phyloP scores from a whole-genome alignment of 2,329 filamentous ascomycete species.

The Colletotrichum tofieldiae region DNA sequence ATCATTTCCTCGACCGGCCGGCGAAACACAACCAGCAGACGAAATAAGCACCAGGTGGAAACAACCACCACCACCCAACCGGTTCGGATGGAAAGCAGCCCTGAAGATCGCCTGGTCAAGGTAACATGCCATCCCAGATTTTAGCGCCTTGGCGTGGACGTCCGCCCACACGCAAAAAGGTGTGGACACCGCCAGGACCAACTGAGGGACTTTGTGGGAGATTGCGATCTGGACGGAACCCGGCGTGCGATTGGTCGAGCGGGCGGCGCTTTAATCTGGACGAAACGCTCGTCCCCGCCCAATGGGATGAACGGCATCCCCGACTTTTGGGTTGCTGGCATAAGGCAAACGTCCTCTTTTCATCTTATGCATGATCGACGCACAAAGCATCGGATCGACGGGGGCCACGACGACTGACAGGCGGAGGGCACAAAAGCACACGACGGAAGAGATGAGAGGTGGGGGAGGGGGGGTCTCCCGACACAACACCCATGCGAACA shows the following conservation, averaged over 20 bases:
- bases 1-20: neutral
- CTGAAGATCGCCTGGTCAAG: constrained; percentile 10
- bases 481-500: neutral
- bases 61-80: neutral
- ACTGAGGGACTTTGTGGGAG: constrained; percentile 37
- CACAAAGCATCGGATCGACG: neutral
- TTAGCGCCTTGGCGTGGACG: constrained; percentile 14
- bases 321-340: constrained; percentile 1
- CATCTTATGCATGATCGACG: neutral
- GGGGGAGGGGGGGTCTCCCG: neutral
- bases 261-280: constrained; percentile 21
- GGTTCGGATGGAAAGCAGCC: neutral
- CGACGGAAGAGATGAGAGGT: neutral
- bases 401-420: neutral
- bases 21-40: neutral
- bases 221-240: constrained; percentile 34
- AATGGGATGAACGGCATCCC: constrained; percentile 33
- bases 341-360: neutral
- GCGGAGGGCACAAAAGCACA: neutral
- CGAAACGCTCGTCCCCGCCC: constrained; percentile 35
- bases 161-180: neutral
- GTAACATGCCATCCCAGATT: neutral
- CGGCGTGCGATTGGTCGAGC: constrained; percentile 25
- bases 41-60: neutral
- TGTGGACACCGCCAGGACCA: constrained; percentile 1